Conservation (phyloP, 495 filamentous ascomycete species). For the Tuber umbilicatum region DNA sequence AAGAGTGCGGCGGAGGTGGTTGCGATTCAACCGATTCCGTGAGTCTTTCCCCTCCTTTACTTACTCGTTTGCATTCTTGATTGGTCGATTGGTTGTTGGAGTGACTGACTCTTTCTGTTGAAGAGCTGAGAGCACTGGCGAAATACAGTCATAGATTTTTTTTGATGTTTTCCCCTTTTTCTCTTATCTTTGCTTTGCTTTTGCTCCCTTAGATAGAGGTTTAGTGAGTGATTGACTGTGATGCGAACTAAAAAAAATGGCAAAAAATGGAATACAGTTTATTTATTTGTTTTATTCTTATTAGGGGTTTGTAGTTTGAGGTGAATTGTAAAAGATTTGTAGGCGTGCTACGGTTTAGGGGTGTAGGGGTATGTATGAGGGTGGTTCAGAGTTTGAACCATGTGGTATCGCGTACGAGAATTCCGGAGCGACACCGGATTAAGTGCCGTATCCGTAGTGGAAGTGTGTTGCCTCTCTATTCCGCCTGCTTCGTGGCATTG, state of each 20-base stretch:
- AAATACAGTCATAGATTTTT: slow-evolving; percentile 35
- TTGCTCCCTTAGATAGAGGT: neutral
- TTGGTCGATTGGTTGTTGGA: neutral
- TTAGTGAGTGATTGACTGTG: neutral
- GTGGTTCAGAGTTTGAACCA: neutral
- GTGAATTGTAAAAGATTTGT: neutral
- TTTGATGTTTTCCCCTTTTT: neutral
- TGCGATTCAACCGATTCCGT: slow-evolving; percentile 50
- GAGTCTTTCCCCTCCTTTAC: neutral
- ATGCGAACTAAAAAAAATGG: neutral
- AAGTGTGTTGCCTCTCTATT: neutral
- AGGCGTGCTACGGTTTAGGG: neutral
- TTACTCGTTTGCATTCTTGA: neutral
- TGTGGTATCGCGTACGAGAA: neutral
- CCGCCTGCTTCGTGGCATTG: neutral
- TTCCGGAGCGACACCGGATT: neutral
- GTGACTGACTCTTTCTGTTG: neutral
- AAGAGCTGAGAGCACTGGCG: slow-evolving; percentile 37
- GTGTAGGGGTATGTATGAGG: neutral
- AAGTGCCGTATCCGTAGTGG: neutral
- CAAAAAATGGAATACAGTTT: neutral
- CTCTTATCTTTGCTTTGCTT: neutral
- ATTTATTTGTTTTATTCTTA: neutral
- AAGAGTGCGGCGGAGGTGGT: slow-evolving; percentile 61
- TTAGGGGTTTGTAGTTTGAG: neutral